These are phyloP conservation scores for Globisporangium paddicum DNA, from an alignment of 352 stramenopile species.

Conservation along the genomic window DNA sequence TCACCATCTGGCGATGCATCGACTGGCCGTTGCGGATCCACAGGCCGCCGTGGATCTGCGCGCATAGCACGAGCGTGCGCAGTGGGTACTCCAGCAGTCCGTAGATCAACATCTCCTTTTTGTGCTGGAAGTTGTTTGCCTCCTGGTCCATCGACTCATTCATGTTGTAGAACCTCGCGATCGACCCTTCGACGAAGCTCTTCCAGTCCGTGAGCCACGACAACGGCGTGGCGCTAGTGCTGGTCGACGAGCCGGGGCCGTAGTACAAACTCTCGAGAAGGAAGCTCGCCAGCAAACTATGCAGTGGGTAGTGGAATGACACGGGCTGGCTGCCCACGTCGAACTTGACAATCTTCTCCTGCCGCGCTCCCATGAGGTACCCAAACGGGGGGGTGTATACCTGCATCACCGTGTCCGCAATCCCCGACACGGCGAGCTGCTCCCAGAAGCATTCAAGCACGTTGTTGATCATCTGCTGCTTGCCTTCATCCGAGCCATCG, in stretches of 20 bases:
- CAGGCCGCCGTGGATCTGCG: slow-evolving; percentile 70
- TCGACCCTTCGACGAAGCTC: slow-evolving; percentile 41
- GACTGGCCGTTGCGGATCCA: slow-evolving; percentile 86
- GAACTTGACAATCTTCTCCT: slow-evolving; percentile 70
- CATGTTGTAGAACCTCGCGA: slow-evolving; percentile 22
- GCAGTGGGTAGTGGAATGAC: slow-evolving; percentile 89
- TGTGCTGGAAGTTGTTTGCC: slow-evolving; percentile 20
- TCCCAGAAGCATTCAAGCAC: slow-evolving; percentile 73
- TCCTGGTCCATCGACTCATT: slow-evolving; percentile 24
- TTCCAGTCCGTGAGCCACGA: slow-evolving; percentile 51
- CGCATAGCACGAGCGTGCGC: slow-evolving; percentile 65
- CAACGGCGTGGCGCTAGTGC: slow-evolving; percentile 11
- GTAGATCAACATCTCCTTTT: slow-evolving; percentile 62
- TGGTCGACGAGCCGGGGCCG: slow-evolving; percentile 22
- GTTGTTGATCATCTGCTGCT: slow-evolving; percentile 62
- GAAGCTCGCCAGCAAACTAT: slow-evolving; percentile 78
- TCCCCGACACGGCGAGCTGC: slow-evolving; percentile 45
- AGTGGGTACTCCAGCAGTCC: slow-evolving; percentile 77
- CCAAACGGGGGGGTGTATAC: slow-evolving; percentile 60
- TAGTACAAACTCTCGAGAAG: slow-evolving; percentile 77
- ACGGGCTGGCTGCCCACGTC: slow-evolving; percentile 69
- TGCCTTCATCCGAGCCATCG: slow-evolving; percentile 29
- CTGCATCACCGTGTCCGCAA: slow-evolving; percentile 38
- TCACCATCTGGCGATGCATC: slow-evolving; percentile 77
- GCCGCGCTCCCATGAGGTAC: slow-evolving; percentile 40